Conservation (phyloP, 225 moss, liverwort and hornwort genomes). For the Polytrichum formosum region DNA sequence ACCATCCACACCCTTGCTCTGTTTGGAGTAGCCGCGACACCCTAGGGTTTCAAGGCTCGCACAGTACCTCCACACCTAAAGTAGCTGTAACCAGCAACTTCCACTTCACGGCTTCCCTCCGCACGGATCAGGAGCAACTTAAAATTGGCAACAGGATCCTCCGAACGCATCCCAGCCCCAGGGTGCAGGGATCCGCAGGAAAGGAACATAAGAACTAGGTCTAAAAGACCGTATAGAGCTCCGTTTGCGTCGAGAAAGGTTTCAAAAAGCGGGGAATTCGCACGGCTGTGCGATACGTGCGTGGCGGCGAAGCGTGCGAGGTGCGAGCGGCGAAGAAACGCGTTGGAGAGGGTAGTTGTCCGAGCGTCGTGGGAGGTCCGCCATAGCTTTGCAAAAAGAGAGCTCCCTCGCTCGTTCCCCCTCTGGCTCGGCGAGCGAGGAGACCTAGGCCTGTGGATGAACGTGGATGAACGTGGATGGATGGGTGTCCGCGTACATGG, state of each 20-base stretch:
- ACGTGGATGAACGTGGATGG: no score
- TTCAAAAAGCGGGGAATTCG: not conserved
- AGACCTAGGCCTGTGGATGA: no score
- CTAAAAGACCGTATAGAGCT: not conserved
- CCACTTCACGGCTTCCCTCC: conserved; percentile 9
- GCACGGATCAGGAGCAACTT: conserved; percentile 5
- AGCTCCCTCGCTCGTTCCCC: no score
- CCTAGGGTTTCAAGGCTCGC: conserved; percentile 1
- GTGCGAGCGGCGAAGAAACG: not conserved
- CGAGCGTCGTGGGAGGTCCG: conserved; percentile 2
- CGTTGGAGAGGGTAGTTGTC: not conserved
- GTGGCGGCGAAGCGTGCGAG: not conserved
- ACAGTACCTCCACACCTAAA: not conserved
- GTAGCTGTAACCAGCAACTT: conserved; percentile 1
- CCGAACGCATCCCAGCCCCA: conserved; percentile 8
- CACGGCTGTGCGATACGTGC: not conserved
- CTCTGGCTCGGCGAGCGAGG: no score
- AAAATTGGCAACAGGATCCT: conserved; percentile 10
- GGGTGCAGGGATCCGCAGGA: conserved; percentile 7
- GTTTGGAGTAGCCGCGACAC: not conserved
- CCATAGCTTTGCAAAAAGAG: conserved; percentile 22
- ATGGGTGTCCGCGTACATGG: no score
- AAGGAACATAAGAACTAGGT: conserved; percentile 26
- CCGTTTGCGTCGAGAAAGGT: not conserved
- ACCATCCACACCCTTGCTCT: not conserved